These are phyloP conservation scores for Amyloporia xantha DNA, from an alignment of 768 basidiomycete genomes.

Conservation along the genomic window DNA sequence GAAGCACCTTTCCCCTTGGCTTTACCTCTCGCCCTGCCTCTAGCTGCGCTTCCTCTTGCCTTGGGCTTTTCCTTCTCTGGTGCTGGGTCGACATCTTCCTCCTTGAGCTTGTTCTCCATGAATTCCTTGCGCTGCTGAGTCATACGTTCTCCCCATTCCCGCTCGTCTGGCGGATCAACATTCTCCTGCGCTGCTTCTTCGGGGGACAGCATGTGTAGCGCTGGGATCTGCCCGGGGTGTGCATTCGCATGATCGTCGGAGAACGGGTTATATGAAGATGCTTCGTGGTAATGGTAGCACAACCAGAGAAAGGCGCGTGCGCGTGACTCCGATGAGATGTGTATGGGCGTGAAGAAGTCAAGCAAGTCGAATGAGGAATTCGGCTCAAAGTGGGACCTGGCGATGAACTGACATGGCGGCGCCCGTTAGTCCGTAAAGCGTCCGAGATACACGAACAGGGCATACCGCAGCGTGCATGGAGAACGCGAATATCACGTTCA, in stretches of 20 bases:
- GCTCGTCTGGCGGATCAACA: constrained; percentile 37
- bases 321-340: constrained; percentile 34
- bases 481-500: constrained; percentile 65
- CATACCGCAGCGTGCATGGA: constrained; percentile 44
- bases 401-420: constrained; percentile 20
- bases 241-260: constrained; percentile 23
- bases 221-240: constrained; percentile 24
- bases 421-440: background rate
- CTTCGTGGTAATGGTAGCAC: constrained; percentile 41
- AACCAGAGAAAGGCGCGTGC: constrained; percentile 43
- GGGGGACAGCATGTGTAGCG: constrained; percentile 21
- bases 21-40: background rate
- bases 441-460: background rate
- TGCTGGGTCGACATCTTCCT: constrained; percentile 10
- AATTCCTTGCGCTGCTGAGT: constrained; percentile 30
- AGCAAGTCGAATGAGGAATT: constrained; percentile 27
- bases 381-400: constrained; percentile 32
- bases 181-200: constrained; percentile 34
- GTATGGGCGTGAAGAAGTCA: constrained; percentile 38
- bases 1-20: no score
- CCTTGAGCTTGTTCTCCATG: constrained; percentile 24
- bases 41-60: background rate
- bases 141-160: constrained; percentile 36
- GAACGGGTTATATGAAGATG: constrained; percentile 31
- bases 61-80: constrained; percentile 1